A percentile compares a stretch with the other conserved stretches of the same genome.
Evolutionary conservation across 305 asterid species (phyloP).

Genomic region (Fraxinus ornus): DNA sequence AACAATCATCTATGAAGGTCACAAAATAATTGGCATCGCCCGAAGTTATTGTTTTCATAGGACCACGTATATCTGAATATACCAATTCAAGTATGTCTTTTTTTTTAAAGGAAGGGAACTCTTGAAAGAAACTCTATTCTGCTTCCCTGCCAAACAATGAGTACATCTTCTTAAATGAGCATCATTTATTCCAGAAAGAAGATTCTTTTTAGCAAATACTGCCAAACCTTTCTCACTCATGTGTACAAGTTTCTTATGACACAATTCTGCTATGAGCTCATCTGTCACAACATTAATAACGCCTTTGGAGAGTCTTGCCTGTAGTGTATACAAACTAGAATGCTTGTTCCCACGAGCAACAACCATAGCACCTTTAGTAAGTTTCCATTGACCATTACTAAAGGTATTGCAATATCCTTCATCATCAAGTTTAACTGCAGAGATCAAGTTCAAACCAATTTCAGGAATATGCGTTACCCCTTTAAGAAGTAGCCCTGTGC

Average conservation of each 20-base stretch:
- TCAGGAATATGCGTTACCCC: background rate
- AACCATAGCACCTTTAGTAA: background rate
- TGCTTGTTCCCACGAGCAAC: background rate
- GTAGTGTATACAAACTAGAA: background rate
- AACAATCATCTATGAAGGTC: background rate
- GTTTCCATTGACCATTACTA: background rate
- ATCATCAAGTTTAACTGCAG: background rate
- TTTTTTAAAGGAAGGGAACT: background rate
- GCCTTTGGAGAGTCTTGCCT: background rate
- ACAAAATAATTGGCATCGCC: background rate
- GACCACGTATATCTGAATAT: background rate
- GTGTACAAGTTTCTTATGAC: background rate
- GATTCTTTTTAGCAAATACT: background rate
- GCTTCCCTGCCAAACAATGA: background rate
- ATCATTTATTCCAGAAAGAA: background rate
- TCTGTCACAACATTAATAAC: background rate
- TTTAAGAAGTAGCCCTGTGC: background rate
- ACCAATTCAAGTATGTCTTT: background rate
- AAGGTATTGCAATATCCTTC: background rate
- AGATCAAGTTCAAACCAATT: constrained; percentile 1
- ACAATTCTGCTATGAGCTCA: background rate
- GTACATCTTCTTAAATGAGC: background rate
- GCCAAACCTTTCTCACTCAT: background rate
- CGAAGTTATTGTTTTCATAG: background rate
- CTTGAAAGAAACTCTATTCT: background rate